Conservation (phyloP, 140 eudicot genomes). For the Bidens hawaiensis region DNA sequence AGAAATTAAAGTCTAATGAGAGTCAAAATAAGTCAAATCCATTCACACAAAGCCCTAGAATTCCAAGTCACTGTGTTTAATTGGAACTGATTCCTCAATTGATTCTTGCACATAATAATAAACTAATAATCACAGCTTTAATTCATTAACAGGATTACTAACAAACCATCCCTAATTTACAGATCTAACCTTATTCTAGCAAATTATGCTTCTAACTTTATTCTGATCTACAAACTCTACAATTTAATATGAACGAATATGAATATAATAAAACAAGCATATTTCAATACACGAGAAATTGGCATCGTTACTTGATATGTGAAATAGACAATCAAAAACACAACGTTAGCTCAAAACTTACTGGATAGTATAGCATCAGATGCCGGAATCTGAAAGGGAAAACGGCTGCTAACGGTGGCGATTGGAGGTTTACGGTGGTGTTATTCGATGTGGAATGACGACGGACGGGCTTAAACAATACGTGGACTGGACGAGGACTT, state of each 20-base stretch:
- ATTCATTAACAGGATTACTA: background rate
- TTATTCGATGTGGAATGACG: slow-evolving; percentile 12
- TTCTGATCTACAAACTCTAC: background rate
- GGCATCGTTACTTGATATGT: slow-evolving; percentile 3
- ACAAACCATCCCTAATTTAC: background rate
- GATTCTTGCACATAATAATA: background rate
- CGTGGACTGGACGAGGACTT: slow-evolving; percentile 14
- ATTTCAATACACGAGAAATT: background rate
- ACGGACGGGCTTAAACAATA: slow-evolving; percentile 1
- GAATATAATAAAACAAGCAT: background rate
- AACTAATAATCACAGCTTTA: background rate
- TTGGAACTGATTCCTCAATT: background rate
- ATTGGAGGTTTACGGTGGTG: slow-evolving; percentile 7
- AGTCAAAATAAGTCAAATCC: background rate
- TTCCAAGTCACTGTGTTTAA: background rate
- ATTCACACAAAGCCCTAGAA: background rate
- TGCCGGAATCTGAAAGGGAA: background rate
- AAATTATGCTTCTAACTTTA: background rate
- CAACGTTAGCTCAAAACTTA: background rate
- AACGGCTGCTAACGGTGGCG: slow-evolving; percentile 6
- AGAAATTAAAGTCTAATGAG: background rate
- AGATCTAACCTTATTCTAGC: slow-evolving; percentile 4
- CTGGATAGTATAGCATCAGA: slow-evolving; percentile 7
- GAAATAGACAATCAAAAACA: background rate
- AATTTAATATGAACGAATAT: background rate